Conservation (phyloP, 2,329 filamentous ascomycete species). For the Orbilia brochopaga region DNA sequence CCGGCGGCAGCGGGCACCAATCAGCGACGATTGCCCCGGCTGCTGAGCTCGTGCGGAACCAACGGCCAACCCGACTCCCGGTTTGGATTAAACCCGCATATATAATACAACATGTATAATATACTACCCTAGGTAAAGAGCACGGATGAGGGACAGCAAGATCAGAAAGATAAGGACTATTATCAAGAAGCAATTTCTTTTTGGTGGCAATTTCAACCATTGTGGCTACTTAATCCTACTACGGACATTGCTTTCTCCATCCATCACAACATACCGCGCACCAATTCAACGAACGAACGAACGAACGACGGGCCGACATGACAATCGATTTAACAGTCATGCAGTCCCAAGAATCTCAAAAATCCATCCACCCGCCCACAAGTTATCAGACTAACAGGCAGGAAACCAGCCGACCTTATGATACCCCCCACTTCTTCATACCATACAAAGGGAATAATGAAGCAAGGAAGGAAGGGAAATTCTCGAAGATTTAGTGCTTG, state of each 20-base stretch:
- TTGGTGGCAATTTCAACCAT: no score
- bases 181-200: no score
- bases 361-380: not conserved
- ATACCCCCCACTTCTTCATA: not conserved
- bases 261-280: no score
- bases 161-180: no score
- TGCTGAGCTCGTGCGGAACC: not conserved
- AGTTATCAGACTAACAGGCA: not conserved
- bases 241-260: no score
- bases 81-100: not conserved
- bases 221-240: no score
- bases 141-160: no score
- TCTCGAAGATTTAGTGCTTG: not conserved
- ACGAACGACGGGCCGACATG: no score
- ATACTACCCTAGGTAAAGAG: no score
- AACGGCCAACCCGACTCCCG: not conserved
- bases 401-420: constrained; percentile 7
- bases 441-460: constrained; percentile 2
- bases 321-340: not conserved
- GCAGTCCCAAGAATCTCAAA: not conserved
- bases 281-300: no score
- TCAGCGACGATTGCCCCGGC: constrained; percentile 12
- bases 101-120: no score
- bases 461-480: not conserved
- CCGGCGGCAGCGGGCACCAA: constrained; percentile 40